These are phyloP conservation scores for Salisapilia sapeloensis DNA, from an alignment of 352 stramenopile species.

Conservation along the genomic window DNA sequence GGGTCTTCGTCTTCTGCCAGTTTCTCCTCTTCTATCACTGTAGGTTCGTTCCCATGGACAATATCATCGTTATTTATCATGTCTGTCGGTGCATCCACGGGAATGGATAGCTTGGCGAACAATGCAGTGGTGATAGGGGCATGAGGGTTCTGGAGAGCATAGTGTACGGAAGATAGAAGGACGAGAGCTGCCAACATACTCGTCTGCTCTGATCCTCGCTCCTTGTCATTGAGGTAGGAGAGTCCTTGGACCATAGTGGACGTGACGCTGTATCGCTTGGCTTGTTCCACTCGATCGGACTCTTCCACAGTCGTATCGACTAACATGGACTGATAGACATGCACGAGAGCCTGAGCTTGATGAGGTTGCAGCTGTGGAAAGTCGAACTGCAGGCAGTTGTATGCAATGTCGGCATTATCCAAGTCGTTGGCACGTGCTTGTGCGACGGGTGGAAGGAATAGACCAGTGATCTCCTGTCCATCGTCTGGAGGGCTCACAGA, in stretches of 20 bases:
- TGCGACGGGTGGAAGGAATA: conserved; percentile 8
- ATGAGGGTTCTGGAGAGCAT: conserved; percentile 10
- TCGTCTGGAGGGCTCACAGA: conserved; percentile 7
- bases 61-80: no score
- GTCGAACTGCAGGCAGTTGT: conserved; percentile 37
- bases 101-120: conserved; percentile 5
- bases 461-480: conserved; percentile 4
- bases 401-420: conserved; percentile 12
- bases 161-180: conserved; percentile 18
- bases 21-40: conserved; percentile 9
- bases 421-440: conserved; percentile 6
- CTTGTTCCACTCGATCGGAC: conserved; percentile 1
- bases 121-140: conserved; percentile 7
- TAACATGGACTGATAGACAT: conserved; percentile 17
- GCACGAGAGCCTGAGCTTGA: conserved; percentile 18
- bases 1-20: conserved; percentile 33
- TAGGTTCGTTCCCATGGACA: background rate
- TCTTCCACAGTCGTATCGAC: no score
- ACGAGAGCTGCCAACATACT: conserved; percentile 19
- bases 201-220: conserved; percentile 13
- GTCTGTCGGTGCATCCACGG: no score
- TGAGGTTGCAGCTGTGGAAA: conserved; percentile 19
- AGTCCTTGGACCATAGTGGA: conserved; percentile 20
- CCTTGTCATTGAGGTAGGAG: conserved; percentile 23
- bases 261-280: conserved; percentile 11